Evolutionary conservation across 106 monocot genomes (phyloP).

Genomic region (Alisma plantagoaquatica): DNA sequence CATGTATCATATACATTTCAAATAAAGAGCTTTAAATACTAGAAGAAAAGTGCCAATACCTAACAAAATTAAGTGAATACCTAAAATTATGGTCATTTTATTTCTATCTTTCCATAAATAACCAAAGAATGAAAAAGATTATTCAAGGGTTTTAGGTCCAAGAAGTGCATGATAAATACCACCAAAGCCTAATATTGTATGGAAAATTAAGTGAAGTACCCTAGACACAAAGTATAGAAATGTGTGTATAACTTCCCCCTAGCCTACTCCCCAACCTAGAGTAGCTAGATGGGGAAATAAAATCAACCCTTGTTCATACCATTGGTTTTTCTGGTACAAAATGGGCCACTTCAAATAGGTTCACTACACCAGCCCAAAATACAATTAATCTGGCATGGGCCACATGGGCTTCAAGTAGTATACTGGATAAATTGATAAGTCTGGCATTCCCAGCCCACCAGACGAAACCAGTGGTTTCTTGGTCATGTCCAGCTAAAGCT

Average conservation of each 20-base stretch:
- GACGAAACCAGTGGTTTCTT: not conserved
- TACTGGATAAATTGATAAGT: too few species aligned
- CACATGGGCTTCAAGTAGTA: slow-evolving; percentile 1
- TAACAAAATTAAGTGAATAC: too few species aligned
- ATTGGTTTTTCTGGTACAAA: slow-evolving; percentile 4
- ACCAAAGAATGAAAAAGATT: not conserved
- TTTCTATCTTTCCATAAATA: too few species aligned
- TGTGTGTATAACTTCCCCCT: not conserved
- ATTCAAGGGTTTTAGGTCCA: slow-evolving; percentile 8
- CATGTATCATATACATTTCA: too few species aligned
- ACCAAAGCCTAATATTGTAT: slow-evolving; percentile 4
- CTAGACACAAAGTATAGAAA: slow-evolving; percentile 10
- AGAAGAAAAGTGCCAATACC: too few species aligned
- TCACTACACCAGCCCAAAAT: slow-evolving; percentile 3
- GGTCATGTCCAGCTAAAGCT: not conserved
- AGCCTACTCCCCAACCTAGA: slow-evolving; percentile 1
- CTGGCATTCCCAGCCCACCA: too few species aligned
- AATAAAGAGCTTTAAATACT: too few species aligned
- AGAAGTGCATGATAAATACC: slow-evolving; percentile 12
- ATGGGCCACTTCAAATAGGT: slow-evolving; percentile 10
- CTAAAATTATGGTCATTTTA: not conserved
- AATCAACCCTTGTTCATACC: slow-evolving; percentile 11
- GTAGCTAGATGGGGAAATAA: slow-evolving; percentile 4
- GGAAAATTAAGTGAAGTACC: slow-evolving; percentile 12
- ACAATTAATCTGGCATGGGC: slow-evolving; percentile 1